Evolutionary conservation across 2,329 filamentous ascomycete species (phyloP).

Genomic region (Ophiostoma quercus): DNA sequence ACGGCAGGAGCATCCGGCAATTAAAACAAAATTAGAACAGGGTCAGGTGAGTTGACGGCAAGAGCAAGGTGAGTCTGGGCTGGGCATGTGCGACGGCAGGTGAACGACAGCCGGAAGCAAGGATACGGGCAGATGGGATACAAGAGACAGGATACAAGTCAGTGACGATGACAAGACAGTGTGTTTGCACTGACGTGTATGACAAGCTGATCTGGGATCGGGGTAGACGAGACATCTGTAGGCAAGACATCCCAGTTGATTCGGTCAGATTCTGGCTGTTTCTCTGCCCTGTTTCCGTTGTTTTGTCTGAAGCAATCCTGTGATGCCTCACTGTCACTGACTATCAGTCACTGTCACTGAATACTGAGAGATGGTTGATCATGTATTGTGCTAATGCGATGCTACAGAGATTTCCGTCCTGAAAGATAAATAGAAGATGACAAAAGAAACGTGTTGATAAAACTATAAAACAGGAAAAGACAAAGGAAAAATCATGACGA

Average conservation of each 20-base stretch:
- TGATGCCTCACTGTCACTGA: neutral
- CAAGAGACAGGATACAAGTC: neutral
- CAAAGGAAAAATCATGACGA: slow-evolving; percentile 2
- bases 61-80: neutral
- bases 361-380: too few species aligned
- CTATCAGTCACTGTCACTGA: too few species aligned
- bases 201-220: slow-evolving; percentile 2
- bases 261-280: neutral
- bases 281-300: neutral
- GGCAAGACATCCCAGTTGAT: neutral
- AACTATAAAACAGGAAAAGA: neutral
- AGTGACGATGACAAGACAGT: neutral
- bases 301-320: neutral
- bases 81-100: neutral
- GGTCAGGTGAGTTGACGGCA: neutral
- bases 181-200: slow-evolving; percentile 1
- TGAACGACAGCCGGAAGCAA: neutral
- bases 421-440: neutral
- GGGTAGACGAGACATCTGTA: neutral
- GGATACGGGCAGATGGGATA: neutral
- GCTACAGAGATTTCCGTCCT: slow-evolving; percentile 1
- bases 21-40: neutral
- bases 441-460: neutral
- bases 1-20: neutral
- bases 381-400: neutral